Conservation (phyloP, 2,329 filamentous ascomycete genomes). For the Colletotrichum musicola region DNA sequence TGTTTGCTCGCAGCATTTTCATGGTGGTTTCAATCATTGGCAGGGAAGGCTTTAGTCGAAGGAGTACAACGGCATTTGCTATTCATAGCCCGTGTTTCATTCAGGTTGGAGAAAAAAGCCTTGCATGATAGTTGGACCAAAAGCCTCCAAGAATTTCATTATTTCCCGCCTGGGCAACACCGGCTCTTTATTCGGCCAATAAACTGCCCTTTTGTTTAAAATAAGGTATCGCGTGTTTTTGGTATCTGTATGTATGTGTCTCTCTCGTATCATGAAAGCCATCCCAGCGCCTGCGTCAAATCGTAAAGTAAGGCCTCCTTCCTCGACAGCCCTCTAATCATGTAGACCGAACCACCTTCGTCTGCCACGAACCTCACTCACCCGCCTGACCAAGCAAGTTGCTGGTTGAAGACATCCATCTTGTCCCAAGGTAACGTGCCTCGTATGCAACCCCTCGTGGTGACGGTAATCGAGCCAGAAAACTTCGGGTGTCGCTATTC, state of each 20-base stretch:
- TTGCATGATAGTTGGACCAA: not conserved
- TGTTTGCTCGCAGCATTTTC: slow-evolving; percentile 4
- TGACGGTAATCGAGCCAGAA: no score
- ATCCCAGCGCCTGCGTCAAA: slow-evolving; percentile 15
- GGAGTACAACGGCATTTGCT: not conserved
- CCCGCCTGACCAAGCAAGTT: no score
- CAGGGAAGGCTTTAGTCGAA: not conserved
- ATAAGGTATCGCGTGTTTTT: slow-evolving; percentile 28
- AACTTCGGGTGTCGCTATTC: no score
- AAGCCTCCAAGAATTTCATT: not conserved
- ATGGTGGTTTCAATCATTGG: slow-evolving; percentile 1
- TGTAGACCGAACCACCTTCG: not conserved
- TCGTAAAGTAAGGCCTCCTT: slow-evolving; percentile 5
- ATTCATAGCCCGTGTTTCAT: not conserved
- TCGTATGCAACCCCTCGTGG: no score
- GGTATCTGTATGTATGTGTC: slow-evolving; percentile 34
- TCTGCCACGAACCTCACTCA: not conserved
- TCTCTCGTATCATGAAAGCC: slow-evolving; percentile 15
- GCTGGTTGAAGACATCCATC: no score
- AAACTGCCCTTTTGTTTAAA: not conserved
- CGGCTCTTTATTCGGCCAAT: not conserved
- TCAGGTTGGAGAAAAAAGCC: not conserved
- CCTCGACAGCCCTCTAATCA: not conserved
- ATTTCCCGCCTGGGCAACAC: not conserved
- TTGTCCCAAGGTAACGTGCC: no score